Evolutionary conservation across 495 filamentous ascomycete genomes (phyloP).

Genomic region (Collariella sp.): DNA sequence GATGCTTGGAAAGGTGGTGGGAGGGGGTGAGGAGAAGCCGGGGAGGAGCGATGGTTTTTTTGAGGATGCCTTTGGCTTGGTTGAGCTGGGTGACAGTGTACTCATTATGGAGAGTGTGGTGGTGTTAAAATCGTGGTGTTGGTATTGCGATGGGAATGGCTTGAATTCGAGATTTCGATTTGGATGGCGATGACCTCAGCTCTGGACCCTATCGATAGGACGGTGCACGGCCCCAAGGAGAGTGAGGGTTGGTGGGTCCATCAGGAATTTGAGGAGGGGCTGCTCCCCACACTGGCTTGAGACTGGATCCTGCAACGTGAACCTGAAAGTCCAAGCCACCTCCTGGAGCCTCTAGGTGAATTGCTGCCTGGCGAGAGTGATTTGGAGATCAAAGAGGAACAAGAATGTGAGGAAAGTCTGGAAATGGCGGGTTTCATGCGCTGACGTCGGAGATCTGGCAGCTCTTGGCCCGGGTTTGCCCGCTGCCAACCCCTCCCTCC

Average conservation of each 20-base stretch:
- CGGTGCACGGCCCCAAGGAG: no score
- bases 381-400: no score
- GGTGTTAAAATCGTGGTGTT: background rate
- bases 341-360: constrained; percentile 14
- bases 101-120: background rate
- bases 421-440: constrained; percentile 27
- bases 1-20: background rate
- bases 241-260: no score
- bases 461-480: constrained; percentile 7
- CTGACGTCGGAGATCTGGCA: constrained; percentile 33
- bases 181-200: background rate
- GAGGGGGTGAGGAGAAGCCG: background rate
- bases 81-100: background rate
- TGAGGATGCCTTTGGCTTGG: constrained; percentile 13
- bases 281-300: background rate
- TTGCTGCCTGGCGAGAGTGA: constrained; percentile 13
- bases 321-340: constrained; percentile 19
- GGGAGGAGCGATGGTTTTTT: background rate
- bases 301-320: background rate
- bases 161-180: background rate
- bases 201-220: no score
- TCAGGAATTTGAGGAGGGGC: background rate
- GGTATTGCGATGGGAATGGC: background rate
- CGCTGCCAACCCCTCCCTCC: background rate
- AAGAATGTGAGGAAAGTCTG: no score